A percentile compares a stretch with the other conserved stretches of the same genome.
Conservation (phyloP, 345 rosid genomes). For the Isatis tinctoria region DNA sequence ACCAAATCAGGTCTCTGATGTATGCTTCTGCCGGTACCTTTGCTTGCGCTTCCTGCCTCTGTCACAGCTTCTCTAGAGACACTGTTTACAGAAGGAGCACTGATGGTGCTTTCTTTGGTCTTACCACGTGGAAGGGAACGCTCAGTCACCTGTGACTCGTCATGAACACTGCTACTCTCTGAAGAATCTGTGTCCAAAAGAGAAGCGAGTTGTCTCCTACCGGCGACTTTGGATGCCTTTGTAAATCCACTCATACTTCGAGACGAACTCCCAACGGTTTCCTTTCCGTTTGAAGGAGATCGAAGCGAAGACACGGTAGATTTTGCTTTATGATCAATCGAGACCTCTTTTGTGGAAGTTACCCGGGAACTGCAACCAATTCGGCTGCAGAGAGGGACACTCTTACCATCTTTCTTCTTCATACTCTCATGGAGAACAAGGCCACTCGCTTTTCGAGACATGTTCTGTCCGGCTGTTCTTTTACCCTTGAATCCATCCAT, state of each 20-base stretch:
- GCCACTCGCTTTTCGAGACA: constrained; percentile 49
- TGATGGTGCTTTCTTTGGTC: constrained; percentile 31
- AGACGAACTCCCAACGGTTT: constrained; percentile 65
- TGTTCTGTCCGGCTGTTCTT: constrained; percentile 35
- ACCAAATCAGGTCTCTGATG: constrained; percentile 37
- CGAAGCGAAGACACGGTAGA: constrained; percentile 26
- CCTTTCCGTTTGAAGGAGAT: constrained; percentile 42
- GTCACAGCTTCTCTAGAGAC: constrained; percentile 24
- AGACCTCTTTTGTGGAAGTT: constrained; percentile 42
- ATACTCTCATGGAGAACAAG: constrained; percentile 54
- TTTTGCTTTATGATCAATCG: constrained; percentile 46
- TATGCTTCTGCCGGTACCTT: constrained; percentile 37
- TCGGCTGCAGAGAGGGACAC: constrained; percentile 57
- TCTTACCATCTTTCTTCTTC: constrained; percentile 53
- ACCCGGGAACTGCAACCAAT: constrained; percentile 59
- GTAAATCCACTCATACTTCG: constrained; percentile 13
- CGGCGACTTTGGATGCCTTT: constrained; percentile 2
- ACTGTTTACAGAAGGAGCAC: neutral
- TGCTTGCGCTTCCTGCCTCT: constrained; percentile 34
- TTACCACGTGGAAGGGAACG: constrained; percentile 38
- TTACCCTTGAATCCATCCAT: constrained; percentile 83
- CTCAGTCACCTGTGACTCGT: constrained; percentile 32
- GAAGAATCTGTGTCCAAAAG: constrained; percentile 66
- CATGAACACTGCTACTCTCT: constrained; percentile 58
- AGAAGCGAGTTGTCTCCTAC: constrained; percentile 43